Evolutionary conservation across 768 basidiomycete species (phyloP).

Genomic region (Clitopilus passeckerianus): DNA sequence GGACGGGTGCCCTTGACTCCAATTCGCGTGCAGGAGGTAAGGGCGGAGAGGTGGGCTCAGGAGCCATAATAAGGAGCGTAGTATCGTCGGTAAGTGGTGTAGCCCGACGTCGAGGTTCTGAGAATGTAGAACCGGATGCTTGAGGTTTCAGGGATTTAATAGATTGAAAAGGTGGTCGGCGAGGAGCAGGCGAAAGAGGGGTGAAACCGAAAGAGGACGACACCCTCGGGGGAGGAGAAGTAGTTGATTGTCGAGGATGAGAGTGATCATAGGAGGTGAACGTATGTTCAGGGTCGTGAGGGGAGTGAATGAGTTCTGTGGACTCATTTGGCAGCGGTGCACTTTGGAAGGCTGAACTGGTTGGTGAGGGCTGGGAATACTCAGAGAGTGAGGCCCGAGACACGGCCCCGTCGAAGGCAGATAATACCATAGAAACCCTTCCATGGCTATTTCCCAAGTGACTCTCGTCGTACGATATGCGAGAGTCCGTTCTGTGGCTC

Average conservation of each 20-base stretch:
- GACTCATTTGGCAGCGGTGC: slow-evolving; percentile 30
- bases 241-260: slow-evolving; percentile 29
- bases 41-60: slow-evolving; percentile 40
- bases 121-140: slow-evolving; percentile 14
- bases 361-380: slow-evolving; percentile 69
- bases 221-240: slow-evolving; percentile 58
- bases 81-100: slow-evolving; percentile 19
- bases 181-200: slow-evolving; percentile 56
- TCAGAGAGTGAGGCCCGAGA: slow-evolving; percentile 55
- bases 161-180: slow-evolving; percentile 25
- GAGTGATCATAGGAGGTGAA: slow-evolving; percentile 19
- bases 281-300: slow-evolving; percentile 19
- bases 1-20: neutral
- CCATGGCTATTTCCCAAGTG: neutral
- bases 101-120: slow-evolving; percentile 14
- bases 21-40: slow-evolving; percentile 17
- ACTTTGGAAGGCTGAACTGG: slow-evolving; percentile 77
- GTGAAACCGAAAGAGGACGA: slow-evolving; percentile 57
- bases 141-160: slow-evolving; percentile 13
- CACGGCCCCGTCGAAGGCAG: slow-evolving; percentile 30
- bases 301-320: slow-evolving; percentile 17
- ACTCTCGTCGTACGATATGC: neutral
- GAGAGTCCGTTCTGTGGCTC: neutral
- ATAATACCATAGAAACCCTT: slow-evolving; percentile 43
- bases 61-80: slow-evolving; percentile 31